phyloP scores from a whole-genome alignment of 768 basidiomycete genomes.

The Suillus americanus region DNA sequence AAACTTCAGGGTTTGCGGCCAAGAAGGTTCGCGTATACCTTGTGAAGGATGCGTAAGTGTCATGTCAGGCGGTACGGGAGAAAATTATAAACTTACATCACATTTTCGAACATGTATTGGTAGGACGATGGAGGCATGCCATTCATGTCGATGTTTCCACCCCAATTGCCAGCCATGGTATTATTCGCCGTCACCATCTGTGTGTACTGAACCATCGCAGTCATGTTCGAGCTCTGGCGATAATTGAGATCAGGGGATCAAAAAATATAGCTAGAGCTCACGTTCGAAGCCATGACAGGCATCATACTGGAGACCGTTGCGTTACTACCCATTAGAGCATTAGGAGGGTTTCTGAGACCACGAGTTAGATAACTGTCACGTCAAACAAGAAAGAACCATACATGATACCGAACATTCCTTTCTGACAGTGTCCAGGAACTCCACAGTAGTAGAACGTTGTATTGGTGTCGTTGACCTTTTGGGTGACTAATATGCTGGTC shows the following conservation, averaged over 20 bases:
- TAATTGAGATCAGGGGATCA: slow-evolving; percentile 1
- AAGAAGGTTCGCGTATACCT: slow-evolving; percentile 43
- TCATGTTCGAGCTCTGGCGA: slow-evolving; percentile 51
- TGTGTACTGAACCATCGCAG: slow-evolving; percentile 55
- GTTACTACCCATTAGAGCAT: slow-evolving; percentile 39
- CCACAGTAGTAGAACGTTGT: slow-evolving; percentile 77
- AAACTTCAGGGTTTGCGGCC: slow-evolving; percentile 50
- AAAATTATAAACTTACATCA: slow-evolving; percentile 32
- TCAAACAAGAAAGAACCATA: slow-evolving; percentile 22
- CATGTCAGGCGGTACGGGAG: slow-evolving; percentile 6
- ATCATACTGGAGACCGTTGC: slow-evolving; percentile 56
- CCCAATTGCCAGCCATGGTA: slow-evolving; percentile 54
- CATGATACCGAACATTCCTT: slow-evolving; percentile 88
- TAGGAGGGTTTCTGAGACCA: slow-evolving; percentile 52
- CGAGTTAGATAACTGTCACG: slow-evolving; percentile 11
- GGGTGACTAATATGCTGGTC: slow-evolving; percentile 49
- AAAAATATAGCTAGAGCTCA: slow-evolving; percentile 25
- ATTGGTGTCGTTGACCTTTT: slow-evolving; percentile 71
- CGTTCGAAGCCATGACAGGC: slow-evolving; percentile 44
- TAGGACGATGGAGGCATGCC: slow-evolving; percentile 56
- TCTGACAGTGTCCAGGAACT: slow-evolving; percentile 67
- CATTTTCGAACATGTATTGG: slow-evolving; percentile 52
- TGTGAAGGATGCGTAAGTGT: neutral
- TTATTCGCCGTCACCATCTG: slow-evolving; percentile 48
- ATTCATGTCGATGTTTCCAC: slow-evolving; percentile 57